Percentiles rank a stretch among this genome's conserved stretches.
phyloP scores from a whole-genome alignment of 805 yeast genomes.

The Nakazawaea wickerhamii region DNA sequence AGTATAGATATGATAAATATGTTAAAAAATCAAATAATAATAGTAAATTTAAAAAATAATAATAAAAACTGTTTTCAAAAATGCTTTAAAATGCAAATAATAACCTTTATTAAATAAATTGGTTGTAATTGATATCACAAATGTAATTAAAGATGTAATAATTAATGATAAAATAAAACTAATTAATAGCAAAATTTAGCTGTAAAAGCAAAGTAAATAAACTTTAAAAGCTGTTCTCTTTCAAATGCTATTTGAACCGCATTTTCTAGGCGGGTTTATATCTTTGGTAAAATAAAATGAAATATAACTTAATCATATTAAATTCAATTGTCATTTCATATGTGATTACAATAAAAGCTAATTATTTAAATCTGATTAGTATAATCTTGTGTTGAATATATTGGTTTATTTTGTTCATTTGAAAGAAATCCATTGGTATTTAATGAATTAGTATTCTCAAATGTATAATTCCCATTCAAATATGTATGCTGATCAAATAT shows the following conservation, averaged over 20 bases:
- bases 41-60: background rate
- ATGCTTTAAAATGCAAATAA: background rate
- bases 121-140: background rate
- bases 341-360: no score
- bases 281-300: no score
- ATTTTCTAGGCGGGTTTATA: no score
- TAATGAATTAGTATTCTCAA: background rate
- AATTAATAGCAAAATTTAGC: background rate
- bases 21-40: no score
- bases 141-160: background rate
- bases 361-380: background rate
- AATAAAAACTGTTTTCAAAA: background rate
- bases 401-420: background rate
- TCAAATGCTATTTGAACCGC: no score
- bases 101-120: no score
- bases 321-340: background rate
- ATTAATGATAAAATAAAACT: background rate
- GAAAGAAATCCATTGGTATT: background rate
- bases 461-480: constrained; percentile 5
- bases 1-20: no score
- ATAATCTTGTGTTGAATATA: background rate
- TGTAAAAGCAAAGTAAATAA: background rate
- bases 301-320: background rate
- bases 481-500: constrained; percentile 8
- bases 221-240: no score